These are phyloP conservation scores for Apiotrichum veenhuisii DNA, from an alignment of 1,284 basidiomycete genomes.

Conservation along the genomic window DNA sequence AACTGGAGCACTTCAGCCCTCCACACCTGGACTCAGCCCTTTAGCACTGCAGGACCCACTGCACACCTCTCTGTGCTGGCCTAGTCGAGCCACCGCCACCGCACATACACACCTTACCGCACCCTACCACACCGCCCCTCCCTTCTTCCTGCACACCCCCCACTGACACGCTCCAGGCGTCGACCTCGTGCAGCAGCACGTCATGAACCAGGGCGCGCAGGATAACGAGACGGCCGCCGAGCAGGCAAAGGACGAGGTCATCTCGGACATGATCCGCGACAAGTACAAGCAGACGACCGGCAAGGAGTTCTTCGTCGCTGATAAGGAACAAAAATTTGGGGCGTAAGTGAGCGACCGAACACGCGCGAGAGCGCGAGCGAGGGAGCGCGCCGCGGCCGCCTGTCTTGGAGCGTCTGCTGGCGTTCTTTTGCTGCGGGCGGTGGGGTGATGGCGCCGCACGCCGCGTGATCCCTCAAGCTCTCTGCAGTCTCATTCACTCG, in stretches of 20 bases:
- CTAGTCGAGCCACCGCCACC: not conserved
- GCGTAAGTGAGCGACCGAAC: too few relatives aligned
- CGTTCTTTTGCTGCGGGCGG: too few relatives aligned
- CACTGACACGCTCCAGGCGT: conserved; percentile 5
- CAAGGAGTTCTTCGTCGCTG: conserved; percentile 9
- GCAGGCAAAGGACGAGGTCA: conserved; percentile 19
- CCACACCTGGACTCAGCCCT: too few relatives aligned
- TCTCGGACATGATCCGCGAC: conserved; percentile 11
- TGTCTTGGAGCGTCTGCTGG: too few relatives aligned
- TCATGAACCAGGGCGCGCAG: conserved; percentile 12
- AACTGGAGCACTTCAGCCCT: too few relatives aligned
- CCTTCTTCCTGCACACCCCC: not conserved
- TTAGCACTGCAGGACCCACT: too few relatives aligned
- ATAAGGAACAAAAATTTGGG: conserved; percentile 16
- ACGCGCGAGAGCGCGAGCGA: too few relatives aligned
- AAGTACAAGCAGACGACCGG: conserved; percentile 13
- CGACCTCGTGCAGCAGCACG: conserved; percentile 18
- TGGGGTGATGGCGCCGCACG: too few relatives aligned
- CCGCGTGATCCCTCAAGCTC: too few relatives aligned
- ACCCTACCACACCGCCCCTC: not conserved
- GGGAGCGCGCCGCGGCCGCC: too few relatives aligned
- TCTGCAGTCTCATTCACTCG: too few relatives aligned
- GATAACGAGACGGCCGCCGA: conserved; percentile 18
- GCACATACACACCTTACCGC: not conserved
- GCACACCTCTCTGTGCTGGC: too few relatives aligned